A percentile compares a stretch with the other conserved stretches of the same genome.
phyloP scores from a whole-genome alignment of 208 protist species.

The Trichomonas tenax region DNA sequence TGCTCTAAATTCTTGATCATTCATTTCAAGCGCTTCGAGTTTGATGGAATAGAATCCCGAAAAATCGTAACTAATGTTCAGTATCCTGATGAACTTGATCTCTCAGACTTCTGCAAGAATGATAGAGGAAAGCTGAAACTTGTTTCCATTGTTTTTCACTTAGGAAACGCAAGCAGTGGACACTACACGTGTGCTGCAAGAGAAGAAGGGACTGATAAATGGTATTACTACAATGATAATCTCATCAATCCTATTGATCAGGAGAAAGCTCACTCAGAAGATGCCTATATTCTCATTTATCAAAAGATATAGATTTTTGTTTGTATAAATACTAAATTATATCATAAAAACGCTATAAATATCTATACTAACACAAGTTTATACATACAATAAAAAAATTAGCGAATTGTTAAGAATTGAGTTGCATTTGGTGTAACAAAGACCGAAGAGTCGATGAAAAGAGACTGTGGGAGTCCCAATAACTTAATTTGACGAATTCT shows the following conservation, averaged over 20 bases:
- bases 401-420: not conserved
- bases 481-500: conserved; percentile 12
- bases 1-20: not conserved
- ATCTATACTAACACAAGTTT: too few relatives aligned
- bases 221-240: conserved; percentile 1
- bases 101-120: not conserved
- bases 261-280: not conserved
- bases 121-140: not conserved
- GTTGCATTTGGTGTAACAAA: not conserved
- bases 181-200: not conserved
- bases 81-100: not conserved
- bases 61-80: not conserved
- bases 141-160: not conserved
- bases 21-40: not conserved
- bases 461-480: not conserved
- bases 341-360: too few relatives aligned
- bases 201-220: not conserved
- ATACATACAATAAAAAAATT: not conserved
- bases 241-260: not conserved
- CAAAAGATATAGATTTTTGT: not conserved
- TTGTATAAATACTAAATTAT: not conserved
- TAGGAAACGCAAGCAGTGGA: not conserved
- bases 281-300: conserved; percentile 12
- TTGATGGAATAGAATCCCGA: not conserved
- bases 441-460: not conserved